Conservation (phyloP, 257 asterid species). For the Forsythia suspensa region DNA sequence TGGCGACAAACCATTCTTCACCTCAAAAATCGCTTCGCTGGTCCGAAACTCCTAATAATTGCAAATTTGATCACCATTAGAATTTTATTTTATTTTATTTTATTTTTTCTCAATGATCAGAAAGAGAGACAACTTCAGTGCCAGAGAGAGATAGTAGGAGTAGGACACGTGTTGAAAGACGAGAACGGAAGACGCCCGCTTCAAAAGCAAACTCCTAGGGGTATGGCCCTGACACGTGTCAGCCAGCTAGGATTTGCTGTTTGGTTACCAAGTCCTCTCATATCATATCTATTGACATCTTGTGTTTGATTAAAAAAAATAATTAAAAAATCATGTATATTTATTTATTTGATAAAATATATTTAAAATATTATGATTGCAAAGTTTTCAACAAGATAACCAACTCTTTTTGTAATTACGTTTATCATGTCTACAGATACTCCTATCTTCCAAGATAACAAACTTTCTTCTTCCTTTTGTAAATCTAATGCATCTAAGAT, state of each 20-base stretch:
- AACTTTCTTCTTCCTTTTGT: no score
- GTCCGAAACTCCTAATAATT: neutral
- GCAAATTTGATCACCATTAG: neutral
- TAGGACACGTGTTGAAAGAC: neutral
- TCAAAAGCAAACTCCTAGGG: neutral
- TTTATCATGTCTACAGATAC: no score
- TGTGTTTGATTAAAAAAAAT: no score
- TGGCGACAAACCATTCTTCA: neutral
- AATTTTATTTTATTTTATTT: neutral
- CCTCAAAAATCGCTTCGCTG: neutral
- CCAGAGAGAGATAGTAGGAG: neutral
- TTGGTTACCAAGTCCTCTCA: neutral
- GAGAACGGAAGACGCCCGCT: neutral
- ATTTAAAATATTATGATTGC: no score
- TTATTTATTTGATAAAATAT: no score
- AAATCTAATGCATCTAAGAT: no score
- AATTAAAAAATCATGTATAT: no score
- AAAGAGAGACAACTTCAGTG: neutral
- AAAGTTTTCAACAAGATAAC: no score
- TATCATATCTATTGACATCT: no score
- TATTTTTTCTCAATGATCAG: neutral
- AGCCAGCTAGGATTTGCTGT: neutral
- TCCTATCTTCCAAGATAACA: no score
- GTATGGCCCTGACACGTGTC: neutral
- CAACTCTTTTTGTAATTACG: no score